Conservation (phyloP, 2,329 filamentous ascomycete species). For the Apiospora sp. region DNA sequence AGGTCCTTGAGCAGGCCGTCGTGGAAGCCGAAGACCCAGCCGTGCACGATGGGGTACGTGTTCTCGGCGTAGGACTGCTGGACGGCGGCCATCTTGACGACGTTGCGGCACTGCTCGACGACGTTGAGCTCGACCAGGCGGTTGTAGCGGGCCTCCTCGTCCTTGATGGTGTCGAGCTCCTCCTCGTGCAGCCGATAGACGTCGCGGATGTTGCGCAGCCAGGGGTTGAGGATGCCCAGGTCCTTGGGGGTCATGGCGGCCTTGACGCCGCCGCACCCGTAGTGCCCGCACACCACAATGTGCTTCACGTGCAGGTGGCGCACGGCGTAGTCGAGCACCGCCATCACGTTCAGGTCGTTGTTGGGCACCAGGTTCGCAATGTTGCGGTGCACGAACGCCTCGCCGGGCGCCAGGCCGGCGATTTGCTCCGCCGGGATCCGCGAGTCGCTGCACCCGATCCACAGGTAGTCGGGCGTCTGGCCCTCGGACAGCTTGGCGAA, state of each 20-base stretch:
- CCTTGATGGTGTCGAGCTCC: constrained; percentile 70
- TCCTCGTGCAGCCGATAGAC: constrained; percentile 75
- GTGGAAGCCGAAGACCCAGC: constrained; percentile 76
- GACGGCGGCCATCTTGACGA: constrained; percentile 83
- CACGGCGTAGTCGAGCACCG: constrained; percentile 89
- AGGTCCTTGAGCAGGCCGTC: constrained; percentile 73
- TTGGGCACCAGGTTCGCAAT: constrained; percentile 88
- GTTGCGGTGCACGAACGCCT: constrained; percentile 94
- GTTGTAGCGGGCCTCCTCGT: constrained; percentile 68
- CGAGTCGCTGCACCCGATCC: constrained; percentile 92
- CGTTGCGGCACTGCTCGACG: constrained; percentile 75
- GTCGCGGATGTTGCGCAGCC: constrained; percentile 78
- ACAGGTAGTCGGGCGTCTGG: constrained; percentile 76
- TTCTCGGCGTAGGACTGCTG: constrained; percentile 73
- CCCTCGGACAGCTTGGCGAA: constrained; percentile 70
- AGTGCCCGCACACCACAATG: constrained; percentile 81
- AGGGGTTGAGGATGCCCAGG: constrained; percentile 75
- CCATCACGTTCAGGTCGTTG: constrained; percentile 80
- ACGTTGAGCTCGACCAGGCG: constrained; percentile 88
- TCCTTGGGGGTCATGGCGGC: constrained; percentile 77
- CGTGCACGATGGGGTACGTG: constrained; percentile 73
- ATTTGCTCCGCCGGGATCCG: constrained; percentile 92
- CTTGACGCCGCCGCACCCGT: constrained; percentile 79
- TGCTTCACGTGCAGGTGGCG: constrained; percentile 82
- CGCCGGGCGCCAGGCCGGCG: constrained; percentile 82